These are phyloP conservation scores for Striga asiatica DNA, from an alignment of 257 asterid genomes.

Conservation along the genomic window DNA sequence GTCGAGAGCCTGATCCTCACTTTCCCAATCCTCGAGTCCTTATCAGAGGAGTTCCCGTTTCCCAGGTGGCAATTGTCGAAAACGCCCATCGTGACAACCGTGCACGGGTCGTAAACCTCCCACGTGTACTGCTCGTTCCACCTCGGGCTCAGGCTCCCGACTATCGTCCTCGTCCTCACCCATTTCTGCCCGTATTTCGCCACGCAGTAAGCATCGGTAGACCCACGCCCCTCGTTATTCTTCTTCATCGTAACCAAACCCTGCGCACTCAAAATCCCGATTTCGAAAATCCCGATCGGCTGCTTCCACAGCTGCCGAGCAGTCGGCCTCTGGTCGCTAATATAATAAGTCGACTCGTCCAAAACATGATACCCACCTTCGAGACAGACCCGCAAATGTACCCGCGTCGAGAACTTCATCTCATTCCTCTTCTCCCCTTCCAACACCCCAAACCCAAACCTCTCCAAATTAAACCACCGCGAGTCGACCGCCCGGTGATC, in stretches of 20 bases:
- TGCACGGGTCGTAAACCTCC: constrained; percentile 79
- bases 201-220: constrained; percentile 62
- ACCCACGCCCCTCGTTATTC: constrained; percentile 35
- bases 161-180: constrained; percentile 67
- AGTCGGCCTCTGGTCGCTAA: constrained; percentile 67
- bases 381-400: constrained; percentile 51
- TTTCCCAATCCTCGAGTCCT: constrained; percentile 57
- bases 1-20: constrained; percentile 71
- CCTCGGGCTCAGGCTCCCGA: constrained; percentile 46
- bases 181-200: constrained; percentile 77
- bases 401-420: constrained; percentile 47
- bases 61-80: constrained; percentile 52
- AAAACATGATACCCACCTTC: constrained; percentile 72
- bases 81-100: constrained; percentile 57
- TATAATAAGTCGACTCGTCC: constrained; percentile 65
- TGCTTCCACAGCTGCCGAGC: constrained; percentile 64
- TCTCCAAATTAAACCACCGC: constrained; percentile 59
- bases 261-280: constrained; percentile 55
- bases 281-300: constrained; percentile 61
- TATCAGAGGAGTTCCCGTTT: constrained; percentile 18
- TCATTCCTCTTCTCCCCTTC: constrained; percentile 55
- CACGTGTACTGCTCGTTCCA: constrained; percentile 85
- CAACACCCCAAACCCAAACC: constrained; percentile 38
- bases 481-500: constrained; percentile 55
- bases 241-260: constrained; percentile 46